A percentile compares a stretch with the other conserved stretches of the same genome.
Conservation (phyloP, 2,329 filamentous ascomycete genomes). For the Myriosclerotinia duriaeana region DNA sequence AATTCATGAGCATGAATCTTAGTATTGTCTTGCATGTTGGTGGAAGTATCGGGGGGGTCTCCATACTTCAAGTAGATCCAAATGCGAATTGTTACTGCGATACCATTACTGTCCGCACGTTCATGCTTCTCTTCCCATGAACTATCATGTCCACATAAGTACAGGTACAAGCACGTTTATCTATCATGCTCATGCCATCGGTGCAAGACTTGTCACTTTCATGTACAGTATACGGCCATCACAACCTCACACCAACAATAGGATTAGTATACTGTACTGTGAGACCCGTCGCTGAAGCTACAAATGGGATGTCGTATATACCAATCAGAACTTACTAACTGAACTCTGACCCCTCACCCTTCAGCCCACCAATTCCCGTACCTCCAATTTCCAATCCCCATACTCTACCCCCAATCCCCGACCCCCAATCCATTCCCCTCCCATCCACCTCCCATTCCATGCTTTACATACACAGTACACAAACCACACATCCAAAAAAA, state of each 20-base stretch:
- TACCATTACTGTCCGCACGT: background rate
- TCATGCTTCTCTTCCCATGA: background rate
- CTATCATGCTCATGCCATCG: background rate
- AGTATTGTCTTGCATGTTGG: conserved; percentile 6
- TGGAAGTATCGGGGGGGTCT: background rate
- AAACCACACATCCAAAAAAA: no score
- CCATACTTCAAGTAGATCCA: background rate
- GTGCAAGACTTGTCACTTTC: background rate
- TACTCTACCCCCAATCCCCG: background rate
- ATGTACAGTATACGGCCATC: background rate
- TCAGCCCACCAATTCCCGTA: background rate
- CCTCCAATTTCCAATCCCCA: background rate
- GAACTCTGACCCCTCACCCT: background rate
- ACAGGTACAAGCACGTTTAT: background rate
- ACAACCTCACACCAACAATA: background rate
- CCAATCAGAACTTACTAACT: background rate
- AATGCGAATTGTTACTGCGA: background rate
- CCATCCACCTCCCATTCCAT: no score
- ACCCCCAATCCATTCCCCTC: no score
- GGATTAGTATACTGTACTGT: background rate
- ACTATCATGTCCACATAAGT: background rate
- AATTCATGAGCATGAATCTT: conserved; percentile 14
- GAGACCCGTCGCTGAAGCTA: background rate
- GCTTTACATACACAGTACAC: no score
- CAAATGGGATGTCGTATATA: background rate